Conservation (phyloP, 208 protist genomes). For the Balamuthia mandrillaris region DNA sequence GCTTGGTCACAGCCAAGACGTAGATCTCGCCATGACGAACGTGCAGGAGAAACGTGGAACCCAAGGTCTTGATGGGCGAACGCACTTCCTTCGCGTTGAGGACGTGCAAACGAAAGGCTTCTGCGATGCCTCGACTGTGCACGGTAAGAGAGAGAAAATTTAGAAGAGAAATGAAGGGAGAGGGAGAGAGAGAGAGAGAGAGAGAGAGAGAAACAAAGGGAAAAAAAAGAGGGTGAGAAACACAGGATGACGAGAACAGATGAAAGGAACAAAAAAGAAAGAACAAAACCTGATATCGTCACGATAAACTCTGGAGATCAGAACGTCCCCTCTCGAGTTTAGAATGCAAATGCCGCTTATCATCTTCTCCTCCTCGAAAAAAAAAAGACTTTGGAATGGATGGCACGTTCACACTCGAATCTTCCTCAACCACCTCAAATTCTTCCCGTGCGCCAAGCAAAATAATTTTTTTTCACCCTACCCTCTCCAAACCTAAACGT, state of each 20-base stretch:
- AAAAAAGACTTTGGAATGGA: too few species aligned
- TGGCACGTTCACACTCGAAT: too few species aligned
- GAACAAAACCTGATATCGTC: background rate
- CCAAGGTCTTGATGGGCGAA: conserved; percentile 13
- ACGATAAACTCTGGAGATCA: background rate
- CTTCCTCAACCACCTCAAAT: too few species aligned
- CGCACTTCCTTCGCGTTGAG: conserved; percentile 34
- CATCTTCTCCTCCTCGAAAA: too few species aligned
- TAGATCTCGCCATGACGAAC: conserved; percentile 16
- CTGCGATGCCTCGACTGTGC: background rate
- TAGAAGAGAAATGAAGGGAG: background rate
- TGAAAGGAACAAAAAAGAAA: too few species aligned
- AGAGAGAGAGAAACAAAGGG: too few species aligned
- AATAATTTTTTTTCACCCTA: too few species aligned
- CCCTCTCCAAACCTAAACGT: too few species aligned
- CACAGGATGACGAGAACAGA: too few species aligned
- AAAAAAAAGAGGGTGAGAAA: too few species aligned
- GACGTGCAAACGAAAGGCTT: conserved; percentile 10
- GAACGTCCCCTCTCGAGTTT: conserved; percentile 13
- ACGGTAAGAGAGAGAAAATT: background rate
- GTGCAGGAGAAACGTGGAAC: conserved; percentile 2
- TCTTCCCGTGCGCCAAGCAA: too few species aligned
- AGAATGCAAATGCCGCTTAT: conserved; percentile 11
- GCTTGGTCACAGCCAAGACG: conserved; percentile 20
- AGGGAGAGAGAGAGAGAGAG: background rate